Conservation (phyloP, 2,329 filamentous ascomycete genomes). For the Aciculosporium take region DNA sequence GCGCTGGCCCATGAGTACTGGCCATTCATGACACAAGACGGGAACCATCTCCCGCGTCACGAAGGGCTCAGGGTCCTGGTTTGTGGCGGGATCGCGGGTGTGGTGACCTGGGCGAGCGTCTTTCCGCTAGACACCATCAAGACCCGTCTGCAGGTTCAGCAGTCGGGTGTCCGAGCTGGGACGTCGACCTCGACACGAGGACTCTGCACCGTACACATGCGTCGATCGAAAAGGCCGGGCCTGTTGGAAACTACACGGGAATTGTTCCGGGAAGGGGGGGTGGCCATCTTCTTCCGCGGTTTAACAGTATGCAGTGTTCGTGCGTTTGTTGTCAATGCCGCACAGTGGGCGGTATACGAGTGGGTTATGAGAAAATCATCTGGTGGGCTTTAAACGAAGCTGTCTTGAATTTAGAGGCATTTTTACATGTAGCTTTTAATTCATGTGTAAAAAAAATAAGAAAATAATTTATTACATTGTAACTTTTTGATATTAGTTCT, state of each 20-base stretch:
- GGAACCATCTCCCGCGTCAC: constrained; percentile 17
- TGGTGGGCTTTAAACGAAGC: too few species aligned
- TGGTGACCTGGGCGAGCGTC: constrained; percentile 78
- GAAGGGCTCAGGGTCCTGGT: constrained; percentile 53
- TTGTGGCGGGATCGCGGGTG: constrained; percentile 75
- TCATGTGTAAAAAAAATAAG: too few species aligned
- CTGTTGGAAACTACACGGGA: constrained; percentile 50
- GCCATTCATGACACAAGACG: constrained; percentile 18
- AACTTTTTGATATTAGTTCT: too few species aligned
- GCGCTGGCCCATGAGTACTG: constrained; percentile 54
- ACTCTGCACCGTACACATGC: neutral
- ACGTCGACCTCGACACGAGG: neutral
- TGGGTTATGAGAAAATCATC: constrained; percentile 81
- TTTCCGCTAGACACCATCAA: constrained; percentile 90
- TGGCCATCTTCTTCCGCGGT: constrained; percentile 54
- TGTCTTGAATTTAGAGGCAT: too few species aligned
- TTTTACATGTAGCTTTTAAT: too few species aligned
- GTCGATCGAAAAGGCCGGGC: constrained; percentile 21
- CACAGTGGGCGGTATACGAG: constrained; percentile 87
- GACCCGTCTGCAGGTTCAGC: constrained; percentile 75
- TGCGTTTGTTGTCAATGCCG: constrained; percentile 86
- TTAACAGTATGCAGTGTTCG: constrained; percentile 69
- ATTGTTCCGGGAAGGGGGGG: constrained; percentile 50
- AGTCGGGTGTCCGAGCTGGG: constrained; percentile 10
- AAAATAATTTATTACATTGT: too few species aligned